Evolutionary conservation across 1,284 basidiomycete genomes (phyloP), one percentile per base, ranked within the genome.

Genomic region (Microbotryum lychnidis-dioicae): DNA sequence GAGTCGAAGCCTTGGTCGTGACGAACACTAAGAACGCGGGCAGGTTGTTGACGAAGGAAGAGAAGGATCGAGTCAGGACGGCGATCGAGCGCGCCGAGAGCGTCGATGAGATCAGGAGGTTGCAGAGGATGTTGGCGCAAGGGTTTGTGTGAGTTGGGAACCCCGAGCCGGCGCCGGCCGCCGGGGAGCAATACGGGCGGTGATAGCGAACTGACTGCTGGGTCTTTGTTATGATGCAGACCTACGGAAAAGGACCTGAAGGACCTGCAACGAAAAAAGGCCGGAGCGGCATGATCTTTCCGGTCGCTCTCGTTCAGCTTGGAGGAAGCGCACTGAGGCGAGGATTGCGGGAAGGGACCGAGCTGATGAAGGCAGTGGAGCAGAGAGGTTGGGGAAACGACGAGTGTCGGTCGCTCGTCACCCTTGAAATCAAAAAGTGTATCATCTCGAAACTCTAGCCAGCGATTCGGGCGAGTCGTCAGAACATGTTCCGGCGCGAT

Each of bases 71-170:
- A 70, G 89, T 97, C 67, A 87, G 87, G 73, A 84, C 86, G 63
- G 91, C 93, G 20, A 92, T 97, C 71, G 88, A 89, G 65, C 84
- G 85, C 65, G 94, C 93, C 33, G 86, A 85, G 56, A 93, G 88
- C 51, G 83, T 91, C 61, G 94, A 97, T 71, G 91, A 96, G 77
- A 86, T 96, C 69, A 82, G 87, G 74, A 82, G 84, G 73, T 76
- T 96, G 70, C 90, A 96, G 77, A 83, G 89, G 76, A 89, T 86
- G 79, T 76, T 94, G 72, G 84, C 65, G 20, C 68, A 69, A 53
- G 68, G 68, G 21, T 69, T 67, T 48, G 62, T 69, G 64, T 54
- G 31, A 27, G 27, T 27, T 27, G 27, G 27, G 27, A 27, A 5
- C 27, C 27, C 27, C 27, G 27, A 27, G 27, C 27, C 27, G 27